phyloP scores from a whole-genome alignment of 2,329 filamentous ascomycete genomes.

The Aspergillus oerlinghausenensis region DNA sequence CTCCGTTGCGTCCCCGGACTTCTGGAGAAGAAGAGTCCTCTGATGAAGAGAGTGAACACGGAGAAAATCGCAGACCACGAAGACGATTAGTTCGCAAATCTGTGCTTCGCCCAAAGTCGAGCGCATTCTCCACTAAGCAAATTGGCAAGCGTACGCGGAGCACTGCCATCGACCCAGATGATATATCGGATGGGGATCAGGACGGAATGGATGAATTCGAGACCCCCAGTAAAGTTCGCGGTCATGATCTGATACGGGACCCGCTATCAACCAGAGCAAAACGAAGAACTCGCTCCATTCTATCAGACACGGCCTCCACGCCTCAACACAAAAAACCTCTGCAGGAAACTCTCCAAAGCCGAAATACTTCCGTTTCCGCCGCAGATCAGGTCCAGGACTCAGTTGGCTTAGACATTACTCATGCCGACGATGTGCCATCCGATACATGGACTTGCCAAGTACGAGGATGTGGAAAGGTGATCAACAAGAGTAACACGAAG shows the following conservation, averaged over 20 bases:
- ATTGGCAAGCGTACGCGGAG: constrained; percentile 40
- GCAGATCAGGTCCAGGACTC: constrained; percentile 3
- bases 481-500: constrained; percentile 30
- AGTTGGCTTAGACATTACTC: constrained; percentile 7
- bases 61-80: constrained; percentile 20
- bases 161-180: constrained; percentile 18
- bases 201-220: constrained; percentile 26
- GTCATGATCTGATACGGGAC: constrained; percentile 30
- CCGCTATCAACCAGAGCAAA: constrained; percentile 28
- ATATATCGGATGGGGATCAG: constrained; percentile 27
- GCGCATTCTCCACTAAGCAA: constrained; percentile 35
- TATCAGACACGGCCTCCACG: constrained; percentile 23
- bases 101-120: constrained; percentile 41
- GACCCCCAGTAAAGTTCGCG: constrained; percentile 31
- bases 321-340: constrained; percentile 24
- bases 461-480: constrained; percentile 28
- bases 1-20: constrained; percentile 29
- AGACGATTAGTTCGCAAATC: constrained; percentile 38
- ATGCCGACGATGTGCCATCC: constrained; percentile 14
- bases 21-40: constrained; percentile 27
- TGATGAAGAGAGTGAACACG: constrained; percentile 26
- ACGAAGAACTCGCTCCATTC: constrained; percentile 25
- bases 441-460: constrained; percentile 34
- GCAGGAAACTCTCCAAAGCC: constrained; percentile 24
- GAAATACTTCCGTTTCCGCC: constrained; percentile 10